These are phyloP conservation scores for Cucumis sativus DNA, from an alignment of 306 rosid genomes.

Conservation along the genomic window Cucumber_9930_V3 NC_026655.2:5332501-5333000, in stretches of 20 bases:
- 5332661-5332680: neutral
- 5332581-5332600: neutral
- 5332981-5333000: constrained; percentile 99
- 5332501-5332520: neutral
- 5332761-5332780: neutral
- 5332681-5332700: neutral
- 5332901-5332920: constrained; percentile 98
- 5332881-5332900: constrained; percentile 71
- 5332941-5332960: constrained; percentile 96
- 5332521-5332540: neutral
- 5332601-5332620: neutral
- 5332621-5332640: neutral
- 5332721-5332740: neutral
- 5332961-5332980: constrained; percentile 82
- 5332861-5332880: constrained; percentile 97
- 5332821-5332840: constrained; percentile 83
- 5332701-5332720: neutral
- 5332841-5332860: constrained; percentile 87
- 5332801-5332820: constrained; percentile 87
- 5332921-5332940: constrained; percentile 91
- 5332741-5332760: neutral
- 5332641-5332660: neutral
- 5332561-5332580: neutral
- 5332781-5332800: constrained; percentile 54
- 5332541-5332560: neutral